Conservation (phyloP, 345 rosid genomes). For the Euphorbia lathyris region DNA sequence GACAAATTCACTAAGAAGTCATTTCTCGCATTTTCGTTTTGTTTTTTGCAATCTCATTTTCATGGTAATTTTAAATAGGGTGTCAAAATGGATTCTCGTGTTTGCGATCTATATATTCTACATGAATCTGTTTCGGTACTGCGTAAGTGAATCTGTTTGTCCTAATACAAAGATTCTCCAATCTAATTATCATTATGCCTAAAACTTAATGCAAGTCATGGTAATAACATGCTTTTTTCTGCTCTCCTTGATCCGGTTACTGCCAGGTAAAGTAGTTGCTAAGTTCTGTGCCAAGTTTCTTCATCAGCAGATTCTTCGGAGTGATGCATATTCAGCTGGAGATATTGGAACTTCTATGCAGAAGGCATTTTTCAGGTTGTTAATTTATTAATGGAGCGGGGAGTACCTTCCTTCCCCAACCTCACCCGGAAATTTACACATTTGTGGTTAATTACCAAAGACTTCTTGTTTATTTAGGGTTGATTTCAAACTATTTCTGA, state of each 20-base stretch:
- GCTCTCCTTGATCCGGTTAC: conserved; percentile 13
- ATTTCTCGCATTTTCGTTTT: not conserved
- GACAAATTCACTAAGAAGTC: not conserved
- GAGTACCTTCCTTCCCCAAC: not conserved
- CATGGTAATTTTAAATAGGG: not conserved
- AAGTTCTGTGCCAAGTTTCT: conserved; percentile 91
- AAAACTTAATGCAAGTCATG: not conserved
- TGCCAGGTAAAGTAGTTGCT: conserved; percentile 87
- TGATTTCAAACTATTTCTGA: not conserved
- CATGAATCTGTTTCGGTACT: not conserved
- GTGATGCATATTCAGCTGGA: conserved; percentile 68
- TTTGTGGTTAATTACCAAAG: no score
- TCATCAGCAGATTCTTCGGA: conserved; percentile 74
- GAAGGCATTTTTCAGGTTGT: conserved; percentile 79
- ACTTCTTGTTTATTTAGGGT: no score
- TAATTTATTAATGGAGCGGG: not conserved
- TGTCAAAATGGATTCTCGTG: no score
- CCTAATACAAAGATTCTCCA: not conserved
- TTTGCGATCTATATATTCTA: no score
- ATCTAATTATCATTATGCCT: not conserved
- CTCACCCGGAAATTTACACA: no score
- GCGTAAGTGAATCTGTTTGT: not conserved
- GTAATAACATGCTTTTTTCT: not conserved
- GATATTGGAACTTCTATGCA: conserved; percentile 67
- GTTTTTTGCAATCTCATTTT: not conserved